Evolutionary conservation across 2,329 filamentous ascomycete genomes (phyloP), one percentile per base, ranked within the genome.

Genomic region (Cylindrodendrum hubeiense): DNA sequence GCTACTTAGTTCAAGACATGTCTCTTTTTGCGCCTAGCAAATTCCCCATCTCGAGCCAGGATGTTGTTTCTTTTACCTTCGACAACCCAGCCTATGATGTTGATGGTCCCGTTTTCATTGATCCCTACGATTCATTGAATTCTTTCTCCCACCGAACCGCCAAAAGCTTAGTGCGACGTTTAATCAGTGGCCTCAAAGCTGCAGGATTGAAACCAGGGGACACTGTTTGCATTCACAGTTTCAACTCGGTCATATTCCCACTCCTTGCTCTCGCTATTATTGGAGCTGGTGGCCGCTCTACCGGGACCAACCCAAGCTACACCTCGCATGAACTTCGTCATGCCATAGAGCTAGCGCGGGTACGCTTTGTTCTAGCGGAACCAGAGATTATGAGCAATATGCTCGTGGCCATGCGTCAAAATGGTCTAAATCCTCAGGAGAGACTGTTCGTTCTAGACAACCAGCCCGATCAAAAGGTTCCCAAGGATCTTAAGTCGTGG

Each of bases 251-350:
- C 15, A 26, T 26, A 21, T 26, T 54, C 10, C 51, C 51, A 24
- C 9, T 43, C 7, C 19, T 54, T 1, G 17, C 19, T 19, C 51
- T 54, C 13, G 51, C 51, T 22, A 43, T 54, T 17, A 43, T 54
- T 41, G 51, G 51, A 3, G 51, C 51, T 26, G 34, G 51, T 19
- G 51, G 51, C 17, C 19, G 12, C 10, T 54, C 4, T 19, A 26
- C 21, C 5, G 51, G 51, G 15, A 54, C 51, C 9, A 54, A 54
- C 30, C 51, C 51, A 13, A 54, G 51, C 17, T 54, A 54, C 51
- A 54, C 51, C 21, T 6, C 15, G 21, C 15, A 26, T 4, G 51
- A 54, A 22, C 51, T 54, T 5, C 8, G 3, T 10, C 21, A 54
- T 19, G 51, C 51, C 4, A 12, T 54, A 10, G 37, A 54, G 3